Conservation (phyloP, 805 yeast species). For the Candida pseudoglaebosa region DNA sequence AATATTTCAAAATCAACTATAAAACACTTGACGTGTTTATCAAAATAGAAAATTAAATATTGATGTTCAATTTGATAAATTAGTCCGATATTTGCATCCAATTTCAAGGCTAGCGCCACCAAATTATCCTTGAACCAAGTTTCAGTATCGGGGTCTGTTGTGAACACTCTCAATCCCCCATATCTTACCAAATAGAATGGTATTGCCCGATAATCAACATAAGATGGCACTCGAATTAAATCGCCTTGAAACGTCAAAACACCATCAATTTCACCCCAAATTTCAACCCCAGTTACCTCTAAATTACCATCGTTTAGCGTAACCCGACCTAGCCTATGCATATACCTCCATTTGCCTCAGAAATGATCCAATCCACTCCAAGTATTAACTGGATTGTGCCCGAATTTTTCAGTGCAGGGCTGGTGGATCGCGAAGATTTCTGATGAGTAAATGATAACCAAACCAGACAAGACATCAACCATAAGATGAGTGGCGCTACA, state of each 20-base stretch:
- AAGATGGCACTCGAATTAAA: conserved; percentile 5
- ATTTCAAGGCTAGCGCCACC: conserved; percentile 6
- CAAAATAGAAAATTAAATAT: conserved; percentile 24
- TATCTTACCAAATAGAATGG: conserved; percentile 23
- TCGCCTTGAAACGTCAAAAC: not conserved
- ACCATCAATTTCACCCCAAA: conserved; percentile 1
- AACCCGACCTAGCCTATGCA: not conserved
- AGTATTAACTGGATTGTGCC: no score
- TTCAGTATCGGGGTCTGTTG: conserved; percentile 14
- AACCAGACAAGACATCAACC: not conserved
- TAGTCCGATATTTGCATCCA: conserved; percentile 15
- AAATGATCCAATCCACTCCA: not conserved
- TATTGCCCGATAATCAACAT: conserved; percentile 16
- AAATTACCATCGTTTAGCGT: not conserved
- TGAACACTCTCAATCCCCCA: conserved; percentile 19
- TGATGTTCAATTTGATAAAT: conserved; percentile 14
- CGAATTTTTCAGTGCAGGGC: no score
- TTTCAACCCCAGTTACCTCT: not conserved
- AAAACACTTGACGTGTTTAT: conserved; percentile 15
- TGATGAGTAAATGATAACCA: not conserved
- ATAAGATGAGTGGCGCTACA: conserved; percentile 23
- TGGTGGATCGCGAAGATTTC: not conserved
- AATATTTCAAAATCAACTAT: conserved; percentile 17
- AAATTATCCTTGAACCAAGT: conserved; percentile 19
- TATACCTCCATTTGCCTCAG: not conserved